A percentile compares a stretch with the other conserved stretches of the same genome.
Evolutionary conservation across 129 eudicot species (phyloP).

Genomic region (Chrysanthemum lavandulifolium): DNA sequence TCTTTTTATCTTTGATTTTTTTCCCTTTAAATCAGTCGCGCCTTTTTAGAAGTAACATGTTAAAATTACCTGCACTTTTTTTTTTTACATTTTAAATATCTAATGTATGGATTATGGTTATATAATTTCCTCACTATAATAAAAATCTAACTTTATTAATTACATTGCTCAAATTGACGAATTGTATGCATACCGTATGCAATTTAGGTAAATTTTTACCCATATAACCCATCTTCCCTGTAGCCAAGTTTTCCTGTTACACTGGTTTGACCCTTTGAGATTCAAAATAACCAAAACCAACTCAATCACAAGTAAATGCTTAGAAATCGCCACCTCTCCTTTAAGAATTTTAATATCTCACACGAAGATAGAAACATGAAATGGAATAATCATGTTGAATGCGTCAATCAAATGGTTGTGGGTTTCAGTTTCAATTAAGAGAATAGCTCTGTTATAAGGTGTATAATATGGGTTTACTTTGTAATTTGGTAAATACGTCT

Average conservation of each 20-base stretch:
- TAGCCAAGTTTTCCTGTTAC: too few species aligned
- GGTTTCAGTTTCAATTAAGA: too few species aligned
- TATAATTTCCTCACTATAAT: neutral
- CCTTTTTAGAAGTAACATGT: neutral
- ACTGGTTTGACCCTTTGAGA: neutral
- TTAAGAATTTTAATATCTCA: neutral
- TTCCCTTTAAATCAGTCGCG: neutral
- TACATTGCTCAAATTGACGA: too few species aligned
- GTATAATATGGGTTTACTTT: neutral
- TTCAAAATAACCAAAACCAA: neutral
- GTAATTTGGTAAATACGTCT: neutral
- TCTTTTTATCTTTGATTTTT: neutral
- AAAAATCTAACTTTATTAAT: too few species aligned
- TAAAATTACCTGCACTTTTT: neutral
- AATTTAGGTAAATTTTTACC: neutral
- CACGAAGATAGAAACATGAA: neutral
- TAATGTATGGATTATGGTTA: neutral
- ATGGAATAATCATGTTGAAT: slow-evolving; percentile 2
- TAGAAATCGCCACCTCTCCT: neutral
- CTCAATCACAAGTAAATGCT: neutral
- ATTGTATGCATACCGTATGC: too few species aligned
- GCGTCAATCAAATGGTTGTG: too few species aligned
- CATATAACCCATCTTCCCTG: too few species aligned
- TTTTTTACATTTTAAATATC: neutral
- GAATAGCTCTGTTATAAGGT: too few species aligned